A percentile compares a stretch with the other conserved stretches of the same genome.
Conservation (phyloP, 2,329 filamentous ascomycete genomes). For the Aspergillus alliaceus region DNA sequence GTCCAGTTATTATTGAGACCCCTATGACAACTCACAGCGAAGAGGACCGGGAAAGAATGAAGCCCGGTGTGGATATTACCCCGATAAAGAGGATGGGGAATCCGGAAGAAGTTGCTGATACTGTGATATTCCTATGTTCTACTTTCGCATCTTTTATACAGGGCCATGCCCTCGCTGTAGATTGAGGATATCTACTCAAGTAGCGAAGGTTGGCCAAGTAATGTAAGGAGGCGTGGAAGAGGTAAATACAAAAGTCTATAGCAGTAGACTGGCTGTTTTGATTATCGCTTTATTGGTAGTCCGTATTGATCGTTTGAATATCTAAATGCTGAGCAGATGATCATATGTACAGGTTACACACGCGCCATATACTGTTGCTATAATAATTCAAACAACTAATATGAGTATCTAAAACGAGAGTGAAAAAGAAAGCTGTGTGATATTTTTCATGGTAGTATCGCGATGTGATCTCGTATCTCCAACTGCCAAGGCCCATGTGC, state of each 20-base stretch:
- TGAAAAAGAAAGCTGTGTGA: background rate
- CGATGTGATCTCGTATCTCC: background rate
- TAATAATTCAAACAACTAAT: too few relatives aligned
- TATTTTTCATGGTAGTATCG: background rate
- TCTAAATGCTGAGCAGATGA: background rate
- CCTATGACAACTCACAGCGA: conserved; percentile 46
- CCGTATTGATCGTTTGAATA: too few relatives aligned
- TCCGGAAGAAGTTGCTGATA: conserved; percentile 52
- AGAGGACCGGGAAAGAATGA: conserved; percentile 42
- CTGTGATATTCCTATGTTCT: conserved; percentile 52
- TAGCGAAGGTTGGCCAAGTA: conserved; percentile 8
- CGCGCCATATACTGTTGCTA: too few relatives aligned
- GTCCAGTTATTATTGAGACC: conserved; percentile 49
- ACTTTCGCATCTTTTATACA: conserved; percentile 53
- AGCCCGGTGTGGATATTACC: conserved; percentile 46
- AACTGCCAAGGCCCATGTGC: conserved; percentile 6
- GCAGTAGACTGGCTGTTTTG: too few relatives aligned
- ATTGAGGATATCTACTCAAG: conserved; percentile 53
- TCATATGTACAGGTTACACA: too few relatives aligned
- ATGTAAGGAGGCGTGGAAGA: too few relatives aligned
- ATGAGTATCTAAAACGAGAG: background rate
- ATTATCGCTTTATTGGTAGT: conserved; percentile 32
- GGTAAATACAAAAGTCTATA: too few relatives aligned
- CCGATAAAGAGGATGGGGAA: conserved; percentile 55
- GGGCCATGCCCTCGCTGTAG: conserved; percentile 54